Evolutionary conservation across 2,329 filamentous ascomycete species (phyloP).

Genomic region (Ophiostoma sp.): DNA sequence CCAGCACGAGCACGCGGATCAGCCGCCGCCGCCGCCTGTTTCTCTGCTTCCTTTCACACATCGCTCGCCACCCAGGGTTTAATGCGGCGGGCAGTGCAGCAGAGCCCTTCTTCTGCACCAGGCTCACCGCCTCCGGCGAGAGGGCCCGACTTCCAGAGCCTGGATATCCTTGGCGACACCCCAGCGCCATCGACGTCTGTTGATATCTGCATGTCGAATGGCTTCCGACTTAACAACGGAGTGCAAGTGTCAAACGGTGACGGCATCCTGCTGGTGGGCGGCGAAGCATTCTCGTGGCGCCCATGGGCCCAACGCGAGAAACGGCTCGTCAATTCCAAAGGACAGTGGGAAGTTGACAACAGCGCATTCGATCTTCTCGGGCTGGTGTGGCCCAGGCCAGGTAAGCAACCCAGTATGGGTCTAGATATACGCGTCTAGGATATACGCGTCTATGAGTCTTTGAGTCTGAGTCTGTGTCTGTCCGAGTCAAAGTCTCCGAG

Average conservation of each 20-base stretch:
- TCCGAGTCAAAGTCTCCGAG: no score
- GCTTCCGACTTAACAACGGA: constrained; percentile 83
- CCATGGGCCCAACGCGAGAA: constrained; percentile 58
- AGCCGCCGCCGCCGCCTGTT: not conserved
- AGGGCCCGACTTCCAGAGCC: constrained; percentile 60
- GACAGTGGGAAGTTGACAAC: constrained; percentile 71
- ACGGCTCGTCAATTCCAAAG: constrained; percentile 65
- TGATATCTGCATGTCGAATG: constrained; percentile 73
- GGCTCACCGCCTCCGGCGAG: not conserved
- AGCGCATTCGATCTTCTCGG: constrained; percentile 70
- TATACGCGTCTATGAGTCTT: not conserved
- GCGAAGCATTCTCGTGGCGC: constrained; percentile 83
- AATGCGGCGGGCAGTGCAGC: not conserved
- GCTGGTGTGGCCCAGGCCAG: constrained; percentile 80
- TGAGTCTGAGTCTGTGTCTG: no score
- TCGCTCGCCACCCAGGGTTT: not conserved
- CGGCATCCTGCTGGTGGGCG: constrained; percentile 67
- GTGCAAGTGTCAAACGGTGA: constrained; percentile 54
- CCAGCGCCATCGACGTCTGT: constrained; percentile 76
- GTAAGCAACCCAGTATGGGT: constrained; percentile 39
- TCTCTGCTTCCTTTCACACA: not conserved
- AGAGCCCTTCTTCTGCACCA: not conserved
- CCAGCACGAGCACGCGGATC: not conserved
- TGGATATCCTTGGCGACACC: constrained; percentile 73
- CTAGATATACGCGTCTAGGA: not conserved